phyloP scores from a whole-genome alignment of 306 rosid species.

The Macrotyloma uniflorum region DNA sequence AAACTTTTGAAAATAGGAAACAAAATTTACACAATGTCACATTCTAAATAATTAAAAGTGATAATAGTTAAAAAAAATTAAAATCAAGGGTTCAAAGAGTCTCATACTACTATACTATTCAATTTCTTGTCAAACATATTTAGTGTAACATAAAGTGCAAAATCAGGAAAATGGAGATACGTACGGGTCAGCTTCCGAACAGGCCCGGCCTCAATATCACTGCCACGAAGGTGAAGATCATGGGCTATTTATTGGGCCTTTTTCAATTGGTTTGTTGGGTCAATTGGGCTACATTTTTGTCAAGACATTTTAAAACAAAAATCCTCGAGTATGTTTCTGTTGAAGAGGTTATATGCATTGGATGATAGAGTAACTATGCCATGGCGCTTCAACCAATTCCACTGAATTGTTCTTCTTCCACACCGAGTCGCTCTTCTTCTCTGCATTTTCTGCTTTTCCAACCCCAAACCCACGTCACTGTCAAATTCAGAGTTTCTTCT shows the following conservation, averaged over 20 bases:
- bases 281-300: background rate
- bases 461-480: conserved; percentile 23
- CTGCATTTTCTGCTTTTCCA: conserved; percentile 47
- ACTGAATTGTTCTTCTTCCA: conserved; percentile 31
- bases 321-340: background rate
- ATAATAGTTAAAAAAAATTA: too few species aligned
- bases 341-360: background rate
- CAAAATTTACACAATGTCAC: too few species aligned
- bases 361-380: background rate
- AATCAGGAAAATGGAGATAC: too few species aligned
- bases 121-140: too few species aligned
- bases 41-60: too few species aligned
- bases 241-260: background rate
- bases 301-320: background rate
- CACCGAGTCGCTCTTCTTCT: conserved; percentile 43
- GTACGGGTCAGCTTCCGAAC: too few species aligned
- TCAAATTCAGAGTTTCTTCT: conserved; percentile 60
- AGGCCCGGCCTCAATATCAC: too few species aligned
- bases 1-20: too few species aligned
- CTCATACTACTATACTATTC: too few species aligned
- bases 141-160: too few species aligned
- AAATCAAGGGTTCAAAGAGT: too few species aligned
- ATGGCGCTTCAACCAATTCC: conserved; percentile 70
- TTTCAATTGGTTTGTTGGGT: background rate
- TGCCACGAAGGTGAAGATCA: background rate